Conservation (phyloP, 768 basidiomycete species). For the Leccinum barrowsii region DNA sequence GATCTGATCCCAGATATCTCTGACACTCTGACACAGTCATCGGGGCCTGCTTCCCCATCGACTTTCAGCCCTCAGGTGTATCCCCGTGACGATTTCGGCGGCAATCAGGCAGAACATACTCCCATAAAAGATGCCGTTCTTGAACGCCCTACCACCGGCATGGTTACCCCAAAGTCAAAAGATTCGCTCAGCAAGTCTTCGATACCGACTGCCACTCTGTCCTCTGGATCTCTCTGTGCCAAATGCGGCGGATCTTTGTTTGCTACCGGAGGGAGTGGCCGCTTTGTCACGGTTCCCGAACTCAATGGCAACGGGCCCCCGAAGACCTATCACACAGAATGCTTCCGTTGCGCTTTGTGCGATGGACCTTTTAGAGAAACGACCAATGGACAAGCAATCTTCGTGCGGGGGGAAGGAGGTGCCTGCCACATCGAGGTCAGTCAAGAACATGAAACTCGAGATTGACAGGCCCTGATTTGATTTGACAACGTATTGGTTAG, state of each 20-base stretch:
- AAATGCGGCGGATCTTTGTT: slow-evolving; percentile 61
- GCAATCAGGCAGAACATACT: slow-evolving; percentile 6
- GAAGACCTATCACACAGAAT: slow-evolving; percentile 69
- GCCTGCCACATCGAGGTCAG: slow-evolving; percentile 64
- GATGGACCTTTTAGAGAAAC: slow-evolving; percentile 59
- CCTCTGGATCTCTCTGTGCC: slow-evolving; percentile 49
- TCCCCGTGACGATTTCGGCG: slow-evolving; percentile 10
- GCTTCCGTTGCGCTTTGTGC: slow-evolving; percentile 73
- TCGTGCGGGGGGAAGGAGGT: slow-evolving; percentile 60
- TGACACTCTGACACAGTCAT: slow-evolving; percentile 53
- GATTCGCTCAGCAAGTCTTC: slow-evolving; percentile 25
- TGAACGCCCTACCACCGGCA: slow-evolving; percentile 19
- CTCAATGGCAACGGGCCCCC: slow-evolving; percentile 38
- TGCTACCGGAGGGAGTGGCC: slow-evolving; percentile 52
- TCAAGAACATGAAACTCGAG: neutral
- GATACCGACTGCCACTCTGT: slow-evolving; percentile 30
- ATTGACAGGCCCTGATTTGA: slow-evolving; percentile 7
- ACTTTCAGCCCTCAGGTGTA: slow-evolving; percentile 32
- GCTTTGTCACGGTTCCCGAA: slow-evolving; percentile 70
- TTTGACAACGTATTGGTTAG: slow-evolving; percentile 21
- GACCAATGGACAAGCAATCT: slow-evolving; percentile 61
- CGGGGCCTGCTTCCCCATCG: slow-evolving; percentile 52
- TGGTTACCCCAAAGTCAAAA: slow-evolving; percentile 27
- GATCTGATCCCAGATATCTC: slow-evolving; percentile 60
- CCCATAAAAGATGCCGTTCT: slow-evolving; percentile 2